A percentile compares a stretch with the other conserved stretches of the same genome.
Evolutionary conservation across 2,329 filamentous ascomycete species (phyloP).

Genomic region (Scortechinia acanthostroma): DNA sequence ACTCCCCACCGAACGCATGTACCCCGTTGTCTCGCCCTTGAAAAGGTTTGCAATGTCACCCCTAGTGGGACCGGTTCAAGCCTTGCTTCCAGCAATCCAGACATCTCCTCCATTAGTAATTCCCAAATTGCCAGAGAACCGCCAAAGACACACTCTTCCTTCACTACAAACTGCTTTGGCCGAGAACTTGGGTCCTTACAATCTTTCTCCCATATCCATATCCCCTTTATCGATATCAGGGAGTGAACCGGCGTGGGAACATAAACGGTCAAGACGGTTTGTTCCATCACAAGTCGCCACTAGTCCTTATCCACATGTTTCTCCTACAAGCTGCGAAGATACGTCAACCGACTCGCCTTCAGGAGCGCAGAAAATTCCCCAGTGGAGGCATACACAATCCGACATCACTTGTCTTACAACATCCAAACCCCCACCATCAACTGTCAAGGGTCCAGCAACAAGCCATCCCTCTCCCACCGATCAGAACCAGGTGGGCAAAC

Average conservation of each 20-base stretch:
- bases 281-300: neutral
- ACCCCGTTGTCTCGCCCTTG: no score
- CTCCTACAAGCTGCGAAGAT: neutral
- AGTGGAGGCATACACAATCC: neutral
- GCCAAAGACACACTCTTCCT: neutral
- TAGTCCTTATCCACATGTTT: neutral
- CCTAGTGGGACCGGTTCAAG: neutral
- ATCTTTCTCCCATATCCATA: neutral
- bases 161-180: neutral
- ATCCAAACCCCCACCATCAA: slow-evolving; percentile 9
- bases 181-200: neutral
- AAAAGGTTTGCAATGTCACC: no score
- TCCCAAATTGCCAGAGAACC: neutral
- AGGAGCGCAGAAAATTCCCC: neutral
- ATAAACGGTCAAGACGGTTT: neutral
- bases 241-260: neutral
- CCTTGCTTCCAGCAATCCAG: neutral
- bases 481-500: slow-evolving; percentile 10
- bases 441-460: slow-evolving; percentile 20
- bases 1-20: no score
- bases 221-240: neutral
- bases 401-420: neutral
- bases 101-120: neutral
- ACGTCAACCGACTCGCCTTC: neutral
- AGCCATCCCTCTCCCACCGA: slow-evolving; percentile 29